Evolutionary conservation across 352 stramenopile genomes (phyloP).

Genomic region (Globisporangium abappressorium): DNA sequence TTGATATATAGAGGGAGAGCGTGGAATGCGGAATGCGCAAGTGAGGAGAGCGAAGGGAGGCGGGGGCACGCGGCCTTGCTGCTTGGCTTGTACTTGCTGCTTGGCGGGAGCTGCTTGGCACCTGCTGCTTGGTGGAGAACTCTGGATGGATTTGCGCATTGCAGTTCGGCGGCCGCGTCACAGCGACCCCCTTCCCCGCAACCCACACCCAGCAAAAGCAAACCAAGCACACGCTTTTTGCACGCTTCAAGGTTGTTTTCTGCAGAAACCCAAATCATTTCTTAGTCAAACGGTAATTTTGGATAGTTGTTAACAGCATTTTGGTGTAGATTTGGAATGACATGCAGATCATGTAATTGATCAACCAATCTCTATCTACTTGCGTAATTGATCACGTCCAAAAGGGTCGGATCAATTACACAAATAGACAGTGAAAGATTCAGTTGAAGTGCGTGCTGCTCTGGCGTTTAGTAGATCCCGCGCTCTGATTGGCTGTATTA

Average conservation of each 20-base stretch:
- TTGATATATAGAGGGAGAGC: background rate
- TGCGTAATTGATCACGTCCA: background rate
- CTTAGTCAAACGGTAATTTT: background rate
- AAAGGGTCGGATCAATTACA: background rate
- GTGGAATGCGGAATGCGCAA: conserved; percentile 7
- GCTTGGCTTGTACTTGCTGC: background rate
- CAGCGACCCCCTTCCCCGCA: background rate
- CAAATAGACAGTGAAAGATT: conserved; percentile 12
- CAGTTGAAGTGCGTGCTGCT: conserved; percentile 17
- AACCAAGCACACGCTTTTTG: background rate
- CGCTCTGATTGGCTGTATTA: conserved; percentile 11
- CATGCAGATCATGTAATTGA: too few species aligned
- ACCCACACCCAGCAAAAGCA: background rate
- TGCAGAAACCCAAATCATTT: background rate
- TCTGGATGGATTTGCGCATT: background rate
- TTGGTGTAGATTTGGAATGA: background rate
- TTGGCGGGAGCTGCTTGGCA: background rate
- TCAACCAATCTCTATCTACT: background rate
- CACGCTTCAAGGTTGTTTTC: background rate
- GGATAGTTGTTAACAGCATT: background rate
- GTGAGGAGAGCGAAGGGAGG: background rate
- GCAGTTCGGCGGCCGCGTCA: background rate
- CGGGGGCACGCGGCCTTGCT: background rate
- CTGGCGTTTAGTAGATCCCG: background rate
- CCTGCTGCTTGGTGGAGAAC: background rate